These are phyloP conservation scores for Teratosphaeria epicoccoides DNA, from an alignment of 2,329 filamentous ascomycete species.

Conservation along the genomic window DNA sequence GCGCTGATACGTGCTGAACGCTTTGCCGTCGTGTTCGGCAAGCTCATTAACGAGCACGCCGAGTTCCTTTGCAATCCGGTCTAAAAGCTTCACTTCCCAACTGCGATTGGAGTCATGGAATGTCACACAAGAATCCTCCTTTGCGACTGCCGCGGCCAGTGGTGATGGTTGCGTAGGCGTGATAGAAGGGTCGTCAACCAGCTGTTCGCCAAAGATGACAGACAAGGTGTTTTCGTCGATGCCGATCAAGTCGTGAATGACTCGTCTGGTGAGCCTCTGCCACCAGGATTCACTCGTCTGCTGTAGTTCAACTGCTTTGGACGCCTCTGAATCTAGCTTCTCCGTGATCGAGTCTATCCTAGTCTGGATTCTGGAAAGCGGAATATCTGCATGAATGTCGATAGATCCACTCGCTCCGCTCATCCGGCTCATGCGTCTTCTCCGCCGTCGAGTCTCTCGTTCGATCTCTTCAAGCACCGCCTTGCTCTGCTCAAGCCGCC, in stretches of 20 bases:
- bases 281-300: conserved; percentile 55
- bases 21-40: conserved; percentile 67
- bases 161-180: conserved; percentile 25
- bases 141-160: conserved; percentile 16
- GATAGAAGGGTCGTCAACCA: conserved; percentile 39
- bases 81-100: conserved; percentile 71
- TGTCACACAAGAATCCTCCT: conserved; percentile 24
- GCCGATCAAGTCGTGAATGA: conserved; percentile 81
- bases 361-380: neutral
- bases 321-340: conserved; percentile 7
- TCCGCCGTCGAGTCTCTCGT: conserved; percentile 57
- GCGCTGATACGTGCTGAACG: conserved; percentile 71
- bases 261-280: conserved; percentile 69
- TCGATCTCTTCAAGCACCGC: conserved; percentile 81
- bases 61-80: conserved; percentile 77
- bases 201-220: conserved; percentile 72
- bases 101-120: conserved; percentile 29
- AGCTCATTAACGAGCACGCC: conserved; percentile 74
- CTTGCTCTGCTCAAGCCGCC: conserved; percentile 83
- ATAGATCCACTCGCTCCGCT: conserved; percentile 31
- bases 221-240: conserved; percentile 78
- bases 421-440: conserved; percentile 53
- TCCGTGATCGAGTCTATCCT: conserved; percentile 3
- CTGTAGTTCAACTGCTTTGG: conserved; percentile 19
- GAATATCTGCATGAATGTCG: conserved; percentile 11